Conservation (phyloP, 1,284 basidiomycete species). For the Trichosporon inkin region DNA sequence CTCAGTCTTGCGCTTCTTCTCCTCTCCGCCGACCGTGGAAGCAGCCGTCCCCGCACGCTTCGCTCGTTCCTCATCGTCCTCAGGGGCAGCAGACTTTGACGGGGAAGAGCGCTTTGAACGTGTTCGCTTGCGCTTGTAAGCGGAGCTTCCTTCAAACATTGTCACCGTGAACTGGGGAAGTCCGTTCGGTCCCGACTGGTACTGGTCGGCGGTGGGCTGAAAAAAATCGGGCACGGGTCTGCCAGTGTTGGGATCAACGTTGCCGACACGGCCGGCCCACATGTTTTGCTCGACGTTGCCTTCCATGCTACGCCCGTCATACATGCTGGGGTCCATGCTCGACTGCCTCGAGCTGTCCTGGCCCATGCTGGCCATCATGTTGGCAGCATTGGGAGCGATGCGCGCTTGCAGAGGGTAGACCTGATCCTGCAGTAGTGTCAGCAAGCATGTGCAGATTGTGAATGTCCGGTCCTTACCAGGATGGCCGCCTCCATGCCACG, state of each 20-base stretch:
- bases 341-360: conserved; percentile 18
- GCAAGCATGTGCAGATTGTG: not conserved
- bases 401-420: conserved; percentile 27
- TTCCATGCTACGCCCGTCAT: conserved; percentile 16
- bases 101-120: conserved; percentile 22
- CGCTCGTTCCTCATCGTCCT: conserved; percentile 14
- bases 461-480: conserved; percentile 18
- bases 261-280: conserved; percentile 15
- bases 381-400: conserved; percentile 10
- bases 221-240: conserved; percentile 17
- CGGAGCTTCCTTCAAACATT: conserved; percentile 25
- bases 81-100: conserved; percentile 18
- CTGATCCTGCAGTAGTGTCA: conserved; percentile 19
- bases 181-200: conserved; percentile 19
- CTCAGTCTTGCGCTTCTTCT: conserved; percentile 17
- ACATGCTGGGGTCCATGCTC: conserved; percentile 21
- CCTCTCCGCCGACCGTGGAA: conserved; percentile 4
- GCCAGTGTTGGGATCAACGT: conserved; percentile 13
- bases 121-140: conserved; percentile 24
- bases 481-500: conserved; percentile 39
- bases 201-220: conserved; percentile 18
- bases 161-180: conserved; percentile 25
- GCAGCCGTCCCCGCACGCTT: conserved; percentile 11
- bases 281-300: conserved; percentile 4
- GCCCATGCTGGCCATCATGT: conserved; percentile 8